These are phyloP conservation scores for Aspergillus piperis DNA, from an alignment of 2,329 filamentous ascomycete genomes.

Conservation along the genomic window DNA sequence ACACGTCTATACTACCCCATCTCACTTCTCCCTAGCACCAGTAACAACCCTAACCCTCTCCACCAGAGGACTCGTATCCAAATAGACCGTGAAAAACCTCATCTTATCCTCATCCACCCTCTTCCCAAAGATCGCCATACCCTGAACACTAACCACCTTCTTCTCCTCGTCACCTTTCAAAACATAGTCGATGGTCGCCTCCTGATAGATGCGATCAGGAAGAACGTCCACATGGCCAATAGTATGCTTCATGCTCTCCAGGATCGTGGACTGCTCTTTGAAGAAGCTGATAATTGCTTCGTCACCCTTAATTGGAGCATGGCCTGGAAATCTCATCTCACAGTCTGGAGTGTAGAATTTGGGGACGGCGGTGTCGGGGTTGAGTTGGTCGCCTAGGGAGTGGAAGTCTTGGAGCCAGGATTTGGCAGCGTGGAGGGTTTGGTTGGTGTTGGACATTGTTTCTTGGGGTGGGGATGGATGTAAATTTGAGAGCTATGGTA, in stretches of 20 bases:
- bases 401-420: constrained; percentile 18
- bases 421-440: neutral
- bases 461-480: neutral
- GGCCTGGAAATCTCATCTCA: neutral
- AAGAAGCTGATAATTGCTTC: constrained; percentile 2
- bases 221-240: neutral
- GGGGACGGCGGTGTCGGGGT: neutral
- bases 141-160: neutral
- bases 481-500: no score
- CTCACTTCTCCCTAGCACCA: neutral
- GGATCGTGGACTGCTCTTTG: neutral
- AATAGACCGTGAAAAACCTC: neutral
- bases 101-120: neutral
- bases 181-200: neutral
- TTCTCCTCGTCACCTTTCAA: neutral
- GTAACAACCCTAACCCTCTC: neutral
- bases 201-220: neutral
- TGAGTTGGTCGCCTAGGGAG: neutral
- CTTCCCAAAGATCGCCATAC: neutral
- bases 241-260: constrained; percentile 2
- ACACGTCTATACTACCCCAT: no score
- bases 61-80: neutral
- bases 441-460: neutral
- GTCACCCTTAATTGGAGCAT: neutral
- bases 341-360: neutral